Base-by-base conservation (phyloP, 495 filamentous ascomycete species). In the Collariella sp. region DNA sequence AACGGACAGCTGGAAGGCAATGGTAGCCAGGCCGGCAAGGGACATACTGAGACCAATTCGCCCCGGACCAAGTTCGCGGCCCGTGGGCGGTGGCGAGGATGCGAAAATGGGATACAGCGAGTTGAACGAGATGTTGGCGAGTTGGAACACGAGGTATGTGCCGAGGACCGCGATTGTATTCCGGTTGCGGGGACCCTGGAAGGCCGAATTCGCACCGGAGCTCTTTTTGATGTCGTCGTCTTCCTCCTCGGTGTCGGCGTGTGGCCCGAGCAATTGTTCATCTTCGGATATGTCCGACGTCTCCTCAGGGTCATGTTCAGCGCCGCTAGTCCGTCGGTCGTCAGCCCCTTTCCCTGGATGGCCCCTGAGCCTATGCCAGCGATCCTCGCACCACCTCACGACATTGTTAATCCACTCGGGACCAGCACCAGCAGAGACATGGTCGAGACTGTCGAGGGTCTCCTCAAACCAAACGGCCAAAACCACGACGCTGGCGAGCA, bases 51-150 rank as follows among this genome's bases (percentile, higher is more conserved):
- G 72, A 0, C 93, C 93, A 36, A 98, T 94, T 39, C 86, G 87
- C 36, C 81, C 76, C 0, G 94, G 87, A 0, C 79, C 81, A 0
- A 96, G 76, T 0, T 77, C 70, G 36, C 94, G 83, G 18, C 93
- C 93, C 0, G 80, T 82, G 0, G 93, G 93, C 0, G 81, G 79
- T 5, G 74, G 63, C 1, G 84, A 81, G 49, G 88, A 83, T 7
- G 81, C 85, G 60, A 96, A 98, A 43, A 97, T 91, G 0, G 93
- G 89, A 60, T 94, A 96, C 1, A 96, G 74, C 19, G 87, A 87
- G 63, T 89, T 93, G 76, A 89, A 96, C 11, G 88, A 83, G 55
- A 94, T 84, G 66, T 96, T 95, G 48, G 83, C 81, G 23, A 96
- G 76, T 49, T 94, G 88, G 64, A 96, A 96, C 34, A 96, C 83